These are phyloP conservation scores for Fusarium pseudograminearum DNA, from an alignment of 2,329 filamentous ascomycete genomes.

Conservation along the genomic window DNA sequence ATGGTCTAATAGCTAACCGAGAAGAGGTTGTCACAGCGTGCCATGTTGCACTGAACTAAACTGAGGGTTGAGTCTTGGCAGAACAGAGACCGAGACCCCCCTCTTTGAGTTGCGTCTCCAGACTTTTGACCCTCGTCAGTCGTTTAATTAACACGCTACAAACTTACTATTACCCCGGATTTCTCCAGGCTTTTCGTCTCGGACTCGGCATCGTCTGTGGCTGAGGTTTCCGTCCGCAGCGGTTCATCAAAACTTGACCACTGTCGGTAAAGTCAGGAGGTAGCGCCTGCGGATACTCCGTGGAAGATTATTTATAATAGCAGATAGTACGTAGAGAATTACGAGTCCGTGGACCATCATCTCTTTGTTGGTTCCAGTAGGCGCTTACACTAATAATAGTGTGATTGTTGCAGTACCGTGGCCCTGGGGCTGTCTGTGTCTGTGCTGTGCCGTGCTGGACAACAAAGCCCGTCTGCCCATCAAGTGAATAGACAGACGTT, in stretches of 20 bases:
- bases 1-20: constrained; percentile 14
- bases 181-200: constrained; percentile 21
- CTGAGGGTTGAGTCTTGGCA: constrained; percentile 6
- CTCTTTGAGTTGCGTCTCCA: constrained; percentile 4
- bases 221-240: constrained; percentile 1
- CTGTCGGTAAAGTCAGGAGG: neutral
- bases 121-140: constrained; percentile 1
- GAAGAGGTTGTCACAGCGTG: constrained; percentile 19
- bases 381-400: constrained; percentile 10
- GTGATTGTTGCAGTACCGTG: constrained; percentile 29
- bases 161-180: constrained; percentile 28
- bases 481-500: neutral
- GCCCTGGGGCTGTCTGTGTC: constrained; percentile 13
- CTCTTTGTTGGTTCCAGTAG: constrained; percentile 13
- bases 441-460: constrained; percentile 8
- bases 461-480: neutral
- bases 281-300: constrained; percentile 23
- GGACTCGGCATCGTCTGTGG: constrained; percentile 27
- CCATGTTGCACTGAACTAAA: constrained; percentile 26
- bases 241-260: neutral
- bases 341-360: neutral
- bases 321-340: neutral
- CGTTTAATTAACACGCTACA: constrained; percentile 11
- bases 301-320: constrained; percentile 3
- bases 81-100: neutral